Evolutionary conservation across 352 stramenopile genomes (phyloP), one percentile per base, ranked within the genome.

Genomic region (Salisapilia sapeloensis): DNA sequence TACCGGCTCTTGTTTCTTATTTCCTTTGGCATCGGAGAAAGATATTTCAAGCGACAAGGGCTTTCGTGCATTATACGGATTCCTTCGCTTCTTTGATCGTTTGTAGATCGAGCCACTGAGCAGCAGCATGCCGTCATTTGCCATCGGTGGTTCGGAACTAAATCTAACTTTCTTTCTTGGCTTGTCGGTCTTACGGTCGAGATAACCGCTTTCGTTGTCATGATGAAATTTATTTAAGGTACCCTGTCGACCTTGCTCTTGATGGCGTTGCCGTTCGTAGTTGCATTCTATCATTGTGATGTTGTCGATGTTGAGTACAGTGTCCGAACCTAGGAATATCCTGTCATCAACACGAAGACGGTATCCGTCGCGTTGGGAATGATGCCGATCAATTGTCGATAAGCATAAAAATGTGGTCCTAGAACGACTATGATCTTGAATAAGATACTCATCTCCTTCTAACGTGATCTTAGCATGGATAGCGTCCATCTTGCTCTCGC

Each of bases 391-490:
- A 4, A 53, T 65, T 6, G 69, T 84, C 9, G 44, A 66, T n/a
- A 84, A 52, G 26, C 69, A 84, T n/a, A 84, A 46, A 29, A 61
- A 84, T 15, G 64, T 75, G 2, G 64, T 65, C 2, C 37, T 54
- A 13, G 45, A 44, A 33, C 56, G 77, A 15, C 60, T 44, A 3
- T 54, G 33, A 24, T 84, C 69, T 12, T 46, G 53, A 0, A 84
- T 17, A 25, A 81, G 42, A 19, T 81, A 84, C 33, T 79, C 62
- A 27, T 81, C 69, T 3, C 60, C 60, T 23, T 66, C 42, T 22
- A 80, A 24, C 7, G 55, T 48, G 12, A 84, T 39, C 37, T 78
- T 46, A 14, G 69, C 69, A 38, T 84, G 69, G 10, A 78, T 43
- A 7, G 54, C n/a, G 33, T 79, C 69, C 61, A 84, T 80, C 1